phyloP scores from a whole-genome alignment of 192 early-diverging fungal species.

The Coemansia sp. region DNA sequence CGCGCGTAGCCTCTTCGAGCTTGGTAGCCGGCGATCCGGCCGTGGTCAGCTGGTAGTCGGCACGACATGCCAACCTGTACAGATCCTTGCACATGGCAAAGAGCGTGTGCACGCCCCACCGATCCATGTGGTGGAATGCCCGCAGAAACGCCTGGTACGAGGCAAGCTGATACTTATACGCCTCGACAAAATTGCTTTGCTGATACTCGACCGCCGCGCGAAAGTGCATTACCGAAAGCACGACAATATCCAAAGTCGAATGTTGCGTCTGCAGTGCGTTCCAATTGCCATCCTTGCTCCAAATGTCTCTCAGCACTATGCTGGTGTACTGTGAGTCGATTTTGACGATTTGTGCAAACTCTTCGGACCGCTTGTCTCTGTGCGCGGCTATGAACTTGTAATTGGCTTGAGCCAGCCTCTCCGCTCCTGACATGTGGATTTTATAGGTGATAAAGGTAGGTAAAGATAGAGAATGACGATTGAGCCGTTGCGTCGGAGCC shows the following conservation, averaged over 20 bases:
- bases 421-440: slow-evolving; percentile 12
- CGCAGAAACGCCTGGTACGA: slow-evolving; percentile 45
- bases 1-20: slow-evolving; percentile 84
- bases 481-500: no score
- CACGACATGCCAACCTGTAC: slow-evolving; percentile 18
- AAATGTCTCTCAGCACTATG: slow-evolving; percentile 28
- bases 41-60: slow-evolving; percentile 26
- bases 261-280: slow-evolving; percentile 5
- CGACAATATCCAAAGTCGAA: slow-evolving; percentile 10
- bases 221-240: slow-evolving; percentile 33
- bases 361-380: slow-evolving; percentile 20
- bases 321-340: slow-evolving; percentile 25
- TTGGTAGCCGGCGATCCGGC: slow-evolving; percentile 4
- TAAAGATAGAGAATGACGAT: no score
- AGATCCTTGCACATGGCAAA: slow-evolving; percentile 37
- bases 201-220: slow-evolving; percentile 23
- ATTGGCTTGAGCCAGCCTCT: slow-evolving; percentile 19
- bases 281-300: slow-evolving; percentile 26
- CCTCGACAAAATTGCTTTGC: slow-evolving; percentile 18
- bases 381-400: slow-evolving; percentile 32
- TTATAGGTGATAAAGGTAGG: no score
- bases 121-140: slow-evolving; percentile 31
- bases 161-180: slow-evolving; percentile 29
- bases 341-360: slow-evolving; percentile 24
- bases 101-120: slow-evolving; percentile 36